Percentiles rank a stretch among this genome's conserved stretches.
Conservation (phyloP, 78 protist species). For the Tieghemostelium lacteum region DNA sequence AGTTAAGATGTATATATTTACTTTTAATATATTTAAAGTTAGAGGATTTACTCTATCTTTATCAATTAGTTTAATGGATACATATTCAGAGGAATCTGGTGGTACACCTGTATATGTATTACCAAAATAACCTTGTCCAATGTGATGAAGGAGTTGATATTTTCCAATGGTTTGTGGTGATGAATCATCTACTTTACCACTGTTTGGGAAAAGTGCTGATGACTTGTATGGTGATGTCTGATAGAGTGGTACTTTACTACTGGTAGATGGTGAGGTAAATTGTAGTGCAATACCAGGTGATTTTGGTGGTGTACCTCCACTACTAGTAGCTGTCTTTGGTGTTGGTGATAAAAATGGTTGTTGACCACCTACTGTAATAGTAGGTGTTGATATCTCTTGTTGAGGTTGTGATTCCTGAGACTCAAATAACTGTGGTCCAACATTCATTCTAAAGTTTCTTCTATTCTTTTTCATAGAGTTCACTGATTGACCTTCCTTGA, state of each 20-base stretch:
- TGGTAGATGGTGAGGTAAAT: not conserved
- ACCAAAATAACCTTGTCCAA: constrained; percentile 65
- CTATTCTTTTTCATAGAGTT: constrained; percentile 37
- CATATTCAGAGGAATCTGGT: constrained; percentile 66
- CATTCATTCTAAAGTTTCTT: constrained; percentile 58
- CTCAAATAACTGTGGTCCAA: not conserved
- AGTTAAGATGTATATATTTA: not conserved
- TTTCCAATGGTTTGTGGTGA: constrained; percentile 49
- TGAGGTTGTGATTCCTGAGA: not conserved
- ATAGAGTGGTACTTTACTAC: not conserved
- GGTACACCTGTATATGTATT: constrained; percentile 64
- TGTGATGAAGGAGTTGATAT: constrained; percentile 74
- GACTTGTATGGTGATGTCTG: constrained; percentile 12
- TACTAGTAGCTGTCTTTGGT: not conserved
- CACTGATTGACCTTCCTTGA: constrained; percentile 6
- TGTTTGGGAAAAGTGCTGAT: constrained; percentile 7
- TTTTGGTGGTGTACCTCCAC: not conserved
- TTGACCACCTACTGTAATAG: not conserved
- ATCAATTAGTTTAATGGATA: constrained; percentile 40
- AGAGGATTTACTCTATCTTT: constrained; percentile 9
- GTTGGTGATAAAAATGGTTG: not conserved
- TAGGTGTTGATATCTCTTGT: not conserved
- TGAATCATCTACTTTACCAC: constrained; percentile 1
- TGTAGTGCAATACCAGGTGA: not conserved
- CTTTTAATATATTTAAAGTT: constrained; percentile 10